These are phyloP conservation scores for Thalassiosira hispida DNA, from an alignment of 352 stramenopile species.

Conservation along the genomic window DNA sequence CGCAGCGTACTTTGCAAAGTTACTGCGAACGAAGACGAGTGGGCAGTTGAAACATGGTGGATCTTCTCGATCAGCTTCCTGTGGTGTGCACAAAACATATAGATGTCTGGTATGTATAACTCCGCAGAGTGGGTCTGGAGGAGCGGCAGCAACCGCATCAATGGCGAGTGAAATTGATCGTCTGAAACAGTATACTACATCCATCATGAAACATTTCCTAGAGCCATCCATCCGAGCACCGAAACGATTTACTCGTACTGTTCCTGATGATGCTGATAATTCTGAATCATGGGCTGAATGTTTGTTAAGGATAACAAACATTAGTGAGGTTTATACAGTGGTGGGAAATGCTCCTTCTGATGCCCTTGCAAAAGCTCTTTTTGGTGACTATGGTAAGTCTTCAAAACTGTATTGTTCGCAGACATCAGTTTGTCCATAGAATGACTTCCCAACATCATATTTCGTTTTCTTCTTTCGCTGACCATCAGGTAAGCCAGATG, in stretches of 20 bases:
- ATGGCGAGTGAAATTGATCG: conserved; percentile 50
- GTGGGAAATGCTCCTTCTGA: conserved; percentile 45
- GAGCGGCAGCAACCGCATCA: conserved; percentile 11
- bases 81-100: conserved; percentile 73
- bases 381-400: conserved; percentile 33
- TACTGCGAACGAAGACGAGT: conserved; percentile 73
- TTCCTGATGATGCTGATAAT: conserved; percentile 36
- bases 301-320: conserved; percentile 65
- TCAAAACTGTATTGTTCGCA: background rate
- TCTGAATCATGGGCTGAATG: conserved; percentile 73
- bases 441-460: background rate
- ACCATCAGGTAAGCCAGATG: conserved; percentile 36
- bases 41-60: conserved; percentile 27
- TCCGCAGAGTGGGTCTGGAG: background rate
- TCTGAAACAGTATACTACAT: conserved; percentile 44
- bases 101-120: conserved; percentile 74
- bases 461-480: background rate
- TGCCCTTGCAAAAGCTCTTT: conserved; percentile 44
- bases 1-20: conserved; percentile 77
- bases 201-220: conserved; percentile 73
- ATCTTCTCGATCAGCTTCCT: conserved; percentile 17
- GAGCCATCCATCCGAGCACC: conserved; percentile 70
- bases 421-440: too few species aligned
- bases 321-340: conserved; percentile 53
- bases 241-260: conserved; percentile 56